Evolutionary conservation across 345 rosid species (phyloP).

Genomic region (Acer saccharum): DNA sequence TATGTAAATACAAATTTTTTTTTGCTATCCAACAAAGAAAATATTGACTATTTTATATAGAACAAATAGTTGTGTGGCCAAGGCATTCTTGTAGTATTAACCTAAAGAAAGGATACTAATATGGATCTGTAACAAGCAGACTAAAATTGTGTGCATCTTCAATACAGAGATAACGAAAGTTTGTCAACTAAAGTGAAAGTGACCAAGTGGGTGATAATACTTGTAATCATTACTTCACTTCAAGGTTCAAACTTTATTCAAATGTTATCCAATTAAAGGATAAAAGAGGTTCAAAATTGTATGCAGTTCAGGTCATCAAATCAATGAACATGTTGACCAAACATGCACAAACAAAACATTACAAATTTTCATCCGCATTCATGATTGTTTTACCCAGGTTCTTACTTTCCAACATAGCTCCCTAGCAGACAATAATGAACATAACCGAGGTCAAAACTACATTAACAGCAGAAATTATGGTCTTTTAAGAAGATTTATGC

Average conservation of each 20-base stretch:
- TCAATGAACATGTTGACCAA: neutral
- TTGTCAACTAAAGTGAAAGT: neutral
- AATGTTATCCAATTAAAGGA: neutral
- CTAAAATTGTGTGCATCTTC: neutral
- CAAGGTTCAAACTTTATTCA: neutral
- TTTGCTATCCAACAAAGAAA: neutral
- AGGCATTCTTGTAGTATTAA: neutral
- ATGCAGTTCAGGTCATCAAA: neutral
- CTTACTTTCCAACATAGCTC: neutral
- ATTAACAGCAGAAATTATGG: neutral
- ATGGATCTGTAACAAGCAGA: neutral
- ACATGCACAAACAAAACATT: constrained; percentile 5
- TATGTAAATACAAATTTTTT: neutral
- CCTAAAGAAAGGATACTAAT: neutral
- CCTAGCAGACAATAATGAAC: constrained; percentile 6
- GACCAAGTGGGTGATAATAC: neutral
- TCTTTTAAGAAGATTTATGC: neutral
- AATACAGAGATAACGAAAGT: neutral
- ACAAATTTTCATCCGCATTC: neutral
- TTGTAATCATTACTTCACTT: neutral
- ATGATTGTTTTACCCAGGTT: neutral
- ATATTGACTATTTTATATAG: neutral
- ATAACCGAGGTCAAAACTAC: neutral
- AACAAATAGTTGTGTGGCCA: neutral
- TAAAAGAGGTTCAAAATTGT: neutral